These are phyloP conservation scores for Talinum fruticosum DNA, from an alignment of 148 eudicot genomes.

Conservation along the genomic window DNA sequence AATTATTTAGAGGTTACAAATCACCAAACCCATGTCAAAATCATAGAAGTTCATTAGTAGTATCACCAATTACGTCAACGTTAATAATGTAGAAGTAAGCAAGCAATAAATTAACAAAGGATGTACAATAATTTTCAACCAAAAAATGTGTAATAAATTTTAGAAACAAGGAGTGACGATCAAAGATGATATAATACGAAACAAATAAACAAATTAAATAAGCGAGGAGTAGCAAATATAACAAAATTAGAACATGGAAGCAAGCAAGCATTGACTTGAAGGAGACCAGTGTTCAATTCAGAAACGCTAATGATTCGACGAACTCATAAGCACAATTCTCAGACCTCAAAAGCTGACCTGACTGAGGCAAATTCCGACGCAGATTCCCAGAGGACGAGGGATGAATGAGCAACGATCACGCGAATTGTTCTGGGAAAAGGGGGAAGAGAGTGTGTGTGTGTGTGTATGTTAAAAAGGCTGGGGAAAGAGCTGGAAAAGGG, in stretches of 20 bases:
- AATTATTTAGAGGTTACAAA: background rate
- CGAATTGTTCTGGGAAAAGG: background rate
- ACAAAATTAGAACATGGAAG: background rate
- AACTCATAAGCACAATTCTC: background rate
- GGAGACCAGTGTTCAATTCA: background rate
- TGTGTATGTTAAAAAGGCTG: background rate
- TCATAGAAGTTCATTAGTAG: background rate
- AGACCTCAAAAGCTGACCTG: background rate
- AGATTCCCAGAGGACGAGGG: background rate
- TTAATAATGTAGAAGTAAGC: background rate
- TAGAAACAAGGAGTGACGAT: constrained; percentile 1
- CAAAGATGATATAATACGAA: background rate
- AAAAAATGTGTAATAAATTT: background rate
- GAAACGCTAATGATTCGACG: background rate
- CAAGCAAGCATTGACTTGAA: background rate
- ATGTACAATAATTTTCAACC: background rate
- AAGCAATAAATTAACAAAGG: background rate
- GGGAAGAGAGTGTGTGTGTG: constrained; percentile 15
- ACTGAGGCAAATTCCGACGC: background rate
- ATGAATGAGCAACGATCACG: background rate
- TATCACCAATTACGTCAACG: background rate
- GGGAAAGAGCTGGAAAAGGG: background rate
- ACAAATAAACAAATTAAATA: background rate
- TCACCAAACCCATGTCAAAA: background rate
- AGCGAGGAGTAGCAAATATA: background rate